Evolutionary conservation across 2,329 filamentous ascomycete species (phyloP), one percentile per base, ranked within the genome.

Genomic region (Fusarium oligoseptatum): DNA sequence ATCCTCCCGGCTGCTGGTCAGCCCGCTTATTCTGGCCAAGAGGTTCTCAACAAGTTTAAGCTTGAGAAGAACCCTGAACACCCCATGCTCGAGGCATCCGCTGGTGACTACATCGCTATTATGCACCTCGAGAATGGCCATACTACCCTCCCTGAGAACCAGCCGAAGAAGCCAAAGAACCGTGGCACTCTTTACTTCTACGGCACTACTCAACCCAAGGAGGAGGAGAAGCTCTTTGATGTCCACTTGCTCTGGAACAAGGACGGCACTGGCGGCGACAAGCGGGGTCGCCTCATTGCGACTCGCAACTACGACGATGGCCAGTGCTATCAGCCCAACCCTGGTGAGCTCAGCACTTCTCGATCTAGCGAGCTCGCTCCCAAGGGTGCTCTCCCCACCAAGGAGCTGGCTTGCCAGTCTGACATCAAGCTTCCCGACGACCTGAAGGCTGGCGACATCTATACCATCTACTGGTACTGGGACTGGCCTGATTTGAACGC

Each of bases 391-490:
- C 81, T 87, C 34, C 87, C 87, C 82, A 90, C 88, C 29, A 83
- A 84, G 55, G 90, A 92, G 77, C 86, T 95, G 60, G 92, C 88
- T 85, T 98, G 97, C 84, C 95, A 98, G 83, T 92, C 92, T 39
- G 92, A 97, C 79, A 85, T 98, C 57, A 87, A 92, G 79, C 85
- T 99, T 15, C 97, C 97, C 0, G 80, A 86, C 6, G 89, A 93
- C 76, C 85, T 91, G 56, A 82, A 88, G n/a, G 82, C 86, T 11
- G 91, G 91, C 52, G 89, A 91, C 34, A 88, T 88, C 32, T 94
- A 95, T 81, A 96, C 95, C 4, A 84, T 98, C 61, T 97, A 98
- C 87, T 98, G 96, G 96, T 92, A 98, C 55, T 98, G 97, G 97
- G 93, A 97, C 82, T 99, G 95, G 94, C 92, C 93, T 3, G 92